These are phyloP conservation scores for Akanthomyces muscarius DNA, from an alignment of 2,329 filamentous ascomycete species.

Conservation along the genomic window DNA sequence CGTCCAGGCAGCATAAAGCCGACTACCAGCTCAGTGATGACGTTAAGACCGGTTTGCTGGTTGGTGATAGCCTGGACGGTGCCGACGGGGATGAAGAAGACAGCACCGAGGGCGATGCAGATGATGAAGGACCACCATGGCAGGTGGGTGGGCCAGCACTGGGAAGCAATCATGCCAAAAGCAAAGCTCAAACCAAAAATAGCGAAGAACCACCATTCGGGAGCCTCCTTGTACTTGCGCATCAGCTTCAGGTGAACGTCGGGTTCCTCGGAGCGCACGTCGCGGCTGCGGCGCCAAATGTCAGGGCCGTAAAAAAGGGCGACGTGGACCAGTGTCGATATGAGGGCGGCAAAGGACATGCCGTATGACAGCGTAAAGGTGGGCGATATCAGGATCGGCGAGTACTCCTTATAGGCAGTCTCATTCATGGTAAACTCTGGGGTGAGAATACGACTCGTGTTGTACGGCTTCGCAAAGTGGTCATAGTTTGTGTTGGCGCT, in stretches of 20 bases:
- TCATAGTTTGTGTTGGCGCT: slow-evolving; percentile 54
- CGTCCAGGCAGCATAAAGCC: slow-evolving; percentile 47
- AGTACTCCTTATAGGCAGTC: slow-evolving; percentile 55
- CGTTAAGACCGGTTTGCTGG: slow-evolving; percentile 44
- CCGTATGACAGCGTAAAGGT: slow-evolving; percentile 54
- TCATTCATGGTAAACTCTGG: slow-evolving; percentile 49
- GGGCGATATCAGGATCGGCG: slow-evolving; percentile 49
- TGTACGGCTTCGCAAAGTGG: slow-evolving; percentile 54
- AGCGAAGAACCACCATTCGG: slow-evolving; percentile 51
- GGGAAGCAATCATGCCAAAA: slow-evolving; percentile 38
- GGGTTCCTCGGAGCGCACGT: slow-evolving; percentile 36
- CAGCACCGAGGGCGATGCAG: slow-evolving; percentile 37
- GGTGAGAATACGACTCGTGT: slow-evolving; percentile 53
- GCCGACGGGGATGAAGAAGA: slow-evolving; percentile 41
- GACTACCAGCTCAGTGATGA: slow-evolving; percentile 46
- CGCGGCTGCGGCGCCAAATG: slow-evolving; percentile 34
- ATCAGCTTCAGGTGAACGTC: slow-evolving; percentile 52
- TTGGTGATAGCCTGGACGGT: slow-evolving; percentile 48
- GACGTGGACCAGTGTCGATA: slow-evolving; percentile 50
- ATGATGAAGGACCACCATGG: slow-evolving; percentile 42
- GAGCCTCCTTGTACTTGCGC: slow-evolving; percentile 18
- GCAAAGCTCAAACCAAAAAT: slow-evolving; percentile 48
- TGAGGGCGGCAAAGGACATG: slow-evolving; percentile 53
- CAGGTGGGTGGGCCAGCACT: slow-evolving; percentile 38
- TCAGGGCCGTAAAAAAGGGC: slow-evolving; percentile 50